Evolutionary conservation across 2,329 filamentous ascomycete genomes (phyloP), one percentile per base, ranked within the genome.

Genomic region (Penicillium fuscoglaucum): DNA sequence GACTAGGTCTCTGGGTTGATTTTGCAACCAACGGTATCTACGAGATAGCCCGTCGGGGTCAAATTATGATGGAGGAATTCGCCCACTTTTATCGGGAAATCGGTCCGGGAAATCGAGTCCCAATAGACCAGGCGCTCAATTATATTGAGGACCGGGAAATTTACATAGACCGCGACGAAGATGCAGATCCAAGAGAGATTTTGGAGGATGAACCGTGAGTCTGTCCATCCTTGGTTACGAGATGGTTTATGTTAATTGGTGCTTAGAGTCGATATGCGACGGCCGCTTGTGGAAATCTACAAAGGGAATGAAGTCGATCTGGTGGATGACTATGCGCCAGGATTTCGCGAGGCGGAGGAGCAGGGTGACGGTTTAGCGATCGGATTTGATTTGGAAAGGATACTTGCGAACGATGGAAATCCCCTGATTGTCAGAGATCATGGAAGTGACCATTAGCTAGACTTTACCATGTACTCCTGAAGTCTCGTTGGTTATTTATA

Each of bases 31-130:
- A 51, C 48, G 48, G 48, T 51, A 51, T 41, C 37, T 51, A 51
- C 48, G 15, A 40, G 48, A 51, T 15, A 51, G 48, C 48, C 48
- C 7, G 5, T 10, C 57, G 57, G 41, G 52, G 19, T 55, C 57
- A 59, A 55, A 51, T 59, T 13, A 51, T 59, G 48, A 51, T 51
- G 37, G 48, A 51, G 37, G 48, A 51, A 51, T 51, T 51, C 48
- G 48, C 48, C 48, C 26, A 51, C 48, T 52, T 52, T 52, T 52
- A 52, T 43, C 7, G 49, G 2, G 49, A 52, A 52, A 52, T 52
- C 28, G 49, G 49, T 31, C 49, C 39, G 49, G 49, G 49, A 41
- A 52, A 52, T 43, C 49, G 10, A 12, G 39, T 52, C 39, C 28
- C 49, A 52, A 40, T 52, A 41, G 49, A 52, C 1, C 49, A 43